Evolutionary conservation across 2,329 filamentous ascomycete genomes (phyloP).

Genomic region (Pseudophaeomoniella oleicola): DNA sequence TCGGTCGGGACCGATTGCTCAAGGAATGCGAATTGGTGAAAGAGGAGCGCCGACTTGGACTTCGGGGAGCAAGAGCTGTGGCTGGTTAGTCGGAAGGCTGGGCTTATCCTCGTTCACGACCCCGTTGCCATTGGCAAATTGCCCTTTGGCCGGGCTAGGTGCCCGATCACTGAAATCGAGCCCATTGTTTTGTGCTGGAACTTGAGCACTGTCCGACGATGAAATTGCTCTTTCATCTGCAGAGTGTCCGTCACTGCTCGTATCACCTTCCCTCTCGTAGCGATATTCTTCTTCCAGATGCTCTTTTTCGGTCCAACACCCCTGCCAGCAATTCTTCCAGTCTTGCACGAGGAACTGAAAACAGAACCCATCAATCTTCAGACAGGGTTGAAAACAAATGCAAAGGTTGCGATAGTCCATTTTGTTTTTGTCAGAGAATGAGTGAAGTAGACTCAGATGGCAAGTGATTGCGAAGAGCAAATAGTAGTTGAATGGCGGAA

Average conservation of each 20-base stretch:
- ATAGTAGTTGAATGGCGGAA: slow-evolving; percentile 97
- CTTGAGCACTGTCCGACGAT: slow-evolving; percentile 51
- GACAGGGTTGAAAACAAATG: slow-evolving; percentile 93
- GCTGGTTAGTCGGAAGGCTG: neutral
- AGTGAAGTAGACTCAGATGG: slow-evolving; percentile 79
- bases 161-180: slow-evolving; percentile 14
- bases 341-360: slow-evolving; percentile 92
- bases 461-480: slow-evolving; percentile 94
- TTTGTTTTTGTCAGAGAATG: slow-evolving; percentile 90
- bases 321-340: slow-evolving; percentile 95
- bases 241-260: slow-evolving; percentile 12
- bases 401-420: slow-evolving; percentile 95
- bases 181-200: slow-evolving; percentile 19
- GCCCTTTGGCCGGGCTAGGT: slow-evolving; percentile 13
- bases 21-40: neutral
- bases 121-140: slow-evolving; percentile 8
- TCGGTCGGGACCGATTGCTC: too few relatives aligned
- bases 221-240: slow-evolving; percentile 45
- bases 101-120: neutral
- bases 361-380: slow-evolving; percentile 89
- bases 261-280: slow-evolving; percentile 14
- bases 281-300: slow-evolving; percentile 47
- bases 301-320: slow-evolving; percentile 77
- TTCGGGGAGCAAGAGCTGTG: neutral
- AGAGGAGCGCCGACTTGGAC: neutral